Percentiles rank a stretch among this genome's conserved stretches.
phyloP scores from a whole-genome alignment of 352 stramenopile genomes.

The Globisporangium echinulatum region DNA sequence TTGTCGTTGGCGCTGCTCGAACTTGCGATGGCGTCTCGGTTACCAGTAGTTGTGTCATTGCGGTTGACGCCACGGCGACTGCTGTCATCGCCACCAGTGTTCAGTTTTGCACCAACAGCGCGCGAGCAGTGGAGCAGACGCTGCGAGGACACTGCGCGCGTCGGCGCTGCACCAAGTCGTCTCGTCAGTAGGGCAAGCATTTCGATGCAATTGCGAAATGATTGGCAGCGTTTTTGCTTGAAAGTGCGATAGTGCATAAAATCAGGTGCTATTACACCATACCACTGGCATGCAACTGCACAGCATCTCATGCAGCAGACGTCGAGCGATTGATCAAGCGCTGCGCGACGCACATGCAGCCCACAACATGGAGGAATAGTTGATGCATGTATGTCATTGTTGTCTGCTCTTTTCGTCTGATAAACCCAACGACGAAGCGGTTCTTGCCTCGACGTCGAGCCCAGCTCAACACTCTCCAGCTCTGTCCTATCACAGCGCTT shows the following conservation, averaged over 20 bases:
- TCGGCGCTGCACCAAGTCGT: conserved; percentile 19
- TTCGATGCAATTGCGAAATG: conserved; percentile 7
- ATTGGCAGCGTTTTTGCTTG: neutral
- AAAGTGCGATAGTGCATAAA: conserved; percentile 5
- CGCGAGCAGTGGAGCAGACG: conserved; percentile 4
- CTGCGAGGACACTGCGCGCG: neutral
- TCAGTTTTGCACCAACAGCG: neutral
- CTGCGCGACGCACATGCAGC: no score
- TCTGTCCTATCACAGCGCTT: conserved; percentile 7
- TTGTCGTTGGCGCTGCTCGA: neutral
- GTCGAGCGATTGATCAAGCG: no score
- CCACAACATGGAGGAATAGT: neutral
- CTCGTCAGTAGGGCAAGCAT: conserved; percentile 32
- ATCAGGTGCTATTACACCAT: neutral
- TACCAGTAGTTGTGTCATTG: neutral
- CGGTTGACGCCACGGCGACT: neutral
- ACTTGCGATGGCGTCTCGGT: neutral
- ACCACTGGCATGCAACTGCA: no score
- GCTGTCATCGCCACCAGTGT: neutral
- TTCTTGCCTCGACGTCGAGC: no score
- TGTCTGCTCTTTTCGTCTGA: no score
- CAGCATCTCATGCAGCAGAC: neutral
- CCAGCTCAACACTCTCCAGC: no score
- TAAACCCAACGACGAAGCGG: no score
- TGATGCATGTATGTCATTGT: neutral